phyloP scores from a whole-genome alignment of 805 yeast genomes.

The Candida piceae region DNA sequence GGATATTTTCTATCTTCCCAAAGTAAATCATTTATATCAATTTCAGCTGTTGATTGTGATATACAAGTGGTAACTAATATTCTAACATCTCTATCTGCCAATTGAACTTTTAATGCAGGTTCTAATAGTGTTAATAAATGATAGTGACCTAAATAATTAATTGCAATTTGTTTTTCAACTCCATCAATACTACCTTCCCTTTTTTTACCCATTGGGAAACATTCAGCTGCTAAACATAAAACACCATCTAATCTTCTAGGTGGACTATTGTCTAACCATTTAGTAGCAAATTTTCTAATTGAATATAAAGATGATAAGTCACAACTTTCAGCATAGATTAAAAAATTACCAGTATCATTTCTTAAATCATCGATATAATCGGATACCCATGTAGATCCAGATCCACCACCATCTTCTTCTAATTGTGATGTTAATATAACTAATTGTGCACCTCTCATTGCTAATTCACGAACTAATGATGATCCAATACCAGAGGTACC shows the following conservation, averaged over 20 bases:
- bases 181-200: conserved; percentile 76
- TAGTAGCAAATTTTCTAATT: conserved; percentile 85
- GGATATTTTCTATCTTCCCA: conserved; percentile 61
- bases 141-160: conserved; percentile 75
- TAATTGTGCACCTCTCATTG: conserved; percentile 79
- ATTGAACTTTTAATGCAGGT: conserved; percentile 85
- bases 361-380: conserved; percentile 80
- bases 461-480: conserved; percentile 66
- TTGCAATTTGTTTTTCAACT: conserved; percentile 76
- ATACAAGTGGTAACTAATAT: conserved; percentile 75
- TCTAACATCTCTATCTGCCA: conserved; percentile 91
- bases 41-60: conserved; percentile 65
- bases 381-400: conserved; percentile 50
- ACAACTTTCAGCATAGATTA: conserved; percentile 89
- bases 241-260: conserved; percentile 90
- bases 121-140: conserved; percentile 74
- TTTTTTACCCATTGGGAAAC: conserved; percentile 62
- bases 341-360: conserved; percentile 57
- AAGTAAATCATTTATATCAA: conserved; percentile 59
- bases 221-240: conserved; percentile 81
- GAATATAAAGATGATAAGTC: conserved; percentile 71
- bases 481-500: conserved; percentile 93
- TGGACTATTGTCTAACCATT: conserved; percentile 87
- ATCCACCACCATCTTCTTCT: conserved; percentile 44
- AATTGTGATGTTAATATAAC: conserved; percentile 59